Evolutionary conservation across 1,139 yeast genomes (phyloP).

Genomic region (Oligophagozyma castellii): DNA sequence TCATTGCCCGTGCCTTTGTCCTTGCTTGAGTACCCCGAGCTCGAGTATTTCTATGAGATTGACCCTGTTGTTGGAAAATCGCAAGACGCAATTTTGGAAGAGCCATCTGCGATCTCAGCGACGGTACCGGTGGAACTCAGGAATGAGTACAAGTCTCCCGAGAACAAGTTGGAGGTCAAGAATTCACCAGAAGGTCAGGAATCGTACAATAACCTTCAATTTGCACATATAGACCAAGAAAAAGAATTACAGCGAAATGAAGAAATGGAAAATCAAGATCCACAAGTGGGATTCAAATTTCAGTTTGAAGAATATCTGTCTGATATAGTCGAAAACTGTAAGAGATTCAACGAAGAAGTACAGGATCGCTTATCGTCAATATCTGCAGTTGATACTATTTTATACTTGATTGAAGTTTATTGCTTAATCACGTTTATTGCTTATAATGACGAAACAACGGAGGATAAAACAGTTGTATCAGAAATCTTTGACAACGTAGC

Average conservation of each 20-base stretch:
- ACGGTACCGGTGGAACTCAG: constrained; percentile 2
- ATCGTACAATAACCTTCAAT: constrained; percentile 4
- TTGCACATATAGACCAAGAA: constrained; percentile 2
- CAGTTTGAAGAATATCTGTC: constrained; percentile 14
- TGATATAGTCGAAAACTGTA: constrained; percentile 12
- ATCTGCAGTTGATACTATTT: constrained; percentile 13
- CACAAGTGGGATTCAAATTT: constrained; percentile 10
- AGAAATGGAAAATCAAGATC: no score
- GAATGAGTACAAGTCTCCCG: constrained; percentile 1
- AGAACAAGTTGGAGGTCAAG: constrained; percentile 1
- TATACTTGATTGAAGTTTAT: constrained; percentile 1
- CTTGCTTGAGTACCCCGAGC: constrained; percentile 19
- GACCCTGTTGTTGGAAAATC: constrained; percentile 1
- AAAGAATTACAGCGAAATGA: not conserved
- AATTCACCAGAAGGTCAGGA: not conserved
- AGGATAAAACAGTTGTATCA: not conserved
- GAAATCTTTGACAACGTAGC: not conserved
- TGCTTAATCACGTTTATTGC: not conserved
- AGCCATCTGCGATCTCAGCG: not conserved
- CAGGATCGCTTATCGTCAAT: constrained; percentile 21
- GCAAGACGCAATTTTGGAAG: constrained; percentile 1
- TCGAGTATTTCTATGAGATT: constrained; percentile 16
- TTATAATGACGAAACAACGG: not conserved
- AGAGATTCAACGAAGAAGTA: constrained; percentile 14
- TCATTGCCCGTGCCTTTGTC: constrained; percentile 14